Base-by-base conservation (phyloP, 202 grass and related monocot genomes). In the Zizania palustris region DNA sequence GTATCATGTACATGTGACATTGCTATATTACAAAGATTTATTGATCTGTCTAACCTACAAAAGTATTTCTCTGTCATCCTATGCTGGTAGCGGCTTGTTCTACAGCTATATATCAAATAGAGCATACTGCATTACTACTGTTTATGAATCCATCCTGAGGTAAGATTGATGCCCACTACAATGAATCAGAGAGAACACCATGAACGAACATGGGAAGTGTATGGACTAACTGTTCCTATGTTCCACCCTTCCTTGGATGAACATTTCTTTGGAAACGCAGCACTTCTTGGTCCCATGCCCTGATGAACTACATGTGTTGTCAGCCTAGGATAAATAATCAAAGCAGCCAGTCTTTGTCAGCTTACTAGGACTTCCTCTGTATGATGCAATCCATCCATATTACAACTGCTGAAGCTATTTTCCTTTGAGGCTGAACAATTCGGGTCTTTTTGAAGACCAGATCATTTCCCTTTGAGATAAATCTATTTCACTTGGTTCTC, bases 281-380 rank as follows among this genome's bases (percentile, higher is more conserved):
- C 48, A 72, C 40, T 46, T 86, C 42, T 77, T 58, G 72, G 10
- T 43, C 35, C n/a, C 60, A 46, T 19, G 51, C 51, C 42, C 56
- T 80, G 75, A 80, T 80, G 75, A 80, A 20, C 34, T 79, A 67
- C 33, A 64, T 75, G 39, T 62, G n/a, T 46, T 65, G 72, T 71
- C 76, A 80, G 41, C 42, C 64, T 80, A 84, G 20, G 57, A 75
- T 55, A 64, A 80, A 77, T 42, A 74, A 79, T 83, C 62, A 20
- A 74, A 28, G 57, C 60, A 65, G 45, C 63, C 48, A 18, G 38
- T 69, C 69, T 49, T 7, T 74, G 63, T 83, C 48, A 59, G 80
- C 65, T 74, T 59, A 61, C 70, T 65, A 50, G 20, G 58, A 44
- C 38, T 48, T 58, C 36, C 20, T 51, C 35, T 59, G 19, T 28